Evolutionary conservation across 805 yeast species (phyloP).

Genomic region (Candida stauntonica): DNA sequence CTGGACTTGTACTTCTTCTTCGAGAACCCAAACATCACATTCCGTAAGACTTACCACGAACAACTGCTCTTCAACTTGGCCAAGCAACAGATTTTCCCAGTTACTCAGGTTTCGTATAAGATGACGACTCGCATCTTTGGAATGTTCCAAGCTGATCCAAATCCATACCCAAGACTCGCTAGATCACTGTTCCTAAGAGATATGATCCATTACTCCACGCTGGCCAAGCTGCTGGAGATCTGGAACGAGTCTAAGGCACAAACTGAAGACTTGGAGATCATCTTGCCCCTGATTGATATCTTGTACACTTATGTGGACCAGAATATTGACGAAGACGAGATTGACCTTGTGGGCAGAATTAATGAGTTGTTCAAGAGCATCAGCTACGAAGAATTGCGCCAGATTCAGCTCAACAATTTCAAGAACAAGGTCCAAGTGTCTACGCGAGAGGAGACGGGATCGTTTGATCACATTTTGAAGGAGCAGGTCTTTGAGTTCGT

Average conservation of each 20-base stretch:
- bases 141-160: conserved; percentile 19
- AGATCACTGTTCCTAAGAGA: conserved; percentile 46
- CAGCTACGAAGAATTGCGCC: conserved; percentile 48
- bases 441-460: conserved; percentile 44
- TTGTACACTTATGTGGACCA: conserved; percentile 30
- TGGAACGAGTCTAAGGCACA: conserved; percentile 65
- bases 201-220: conserved; percentile 48
- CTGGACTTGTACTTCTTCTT: conserved; percentile 52
- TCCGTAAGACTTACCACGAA: conserved; percentile 59
- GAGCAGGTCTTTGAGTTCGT: conserved; percentile 66
- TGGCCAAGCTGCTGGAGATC: conserved; percentile 52
- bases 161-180: conserved; percentile 27
- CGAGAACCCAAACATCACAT: conserved; percentile 52
- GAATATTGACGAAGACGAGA: conserved; percentile 19
- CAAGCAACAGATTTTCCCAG: conserved; percentile 44
- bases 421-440: conserved; percentile 32
- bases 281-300: conserved; percentile 41
- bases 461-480: conserved; percentile 46
- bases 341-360: conserved; percentile 38
- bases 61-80: conserved; percentile 58
- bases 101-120: conserved; percentile 29
- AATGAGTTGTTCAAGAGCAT: conserved; percentile 38
- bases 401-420: conserved; percentile 44
- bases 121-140: conserved; percentile 25
- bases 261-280: conserved; percentile 46